Evolutionary conservation across 495 filamentous ascomycete genomes (phyloP), one percentile per base, ranked within the genome.

Genomic region (Amphirosellinia nigrospora): DNA sequence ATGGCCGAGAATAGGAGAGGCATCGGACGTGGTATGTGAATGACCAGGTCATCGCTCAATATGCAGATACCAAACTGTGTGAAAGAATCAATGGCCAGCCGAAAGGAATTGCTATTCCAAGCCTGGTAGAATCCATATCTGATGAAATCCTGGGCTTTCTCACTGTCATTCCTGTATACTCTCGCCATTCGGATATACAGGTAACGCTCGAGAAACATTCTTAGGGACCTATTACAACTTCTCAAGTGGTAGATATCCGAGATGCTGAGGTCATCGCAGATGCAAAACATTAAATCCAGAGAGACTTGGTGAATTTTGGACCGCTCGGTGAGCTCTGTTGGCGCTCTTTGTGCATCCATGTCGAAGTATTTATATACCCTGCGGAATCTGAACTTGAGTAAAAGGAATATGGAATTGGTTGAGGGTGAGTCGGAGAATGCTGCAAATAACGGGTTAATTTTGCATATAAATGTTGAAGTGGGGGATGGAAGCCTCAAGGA

Each of bases 11-110:
- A 58, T 6, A 58, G 53, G 30, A 19, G 52, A 26, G 28, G 28
- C n/a, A n/a, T n/a, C 15, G 5, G 2, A 2, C 1, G 7, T 0
- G 13, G 1, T 3, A 2, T 2, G 3, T 8, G 3, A n/a, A n/a
- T 5, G 21, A 19, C 15, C 23, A 19, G 15, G 28, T 6, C 30
- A 16, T 58, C 5, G 53, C 53, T 5, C n/a, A n/a, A n/a, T n/a
- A n/a, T n/a, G n/a, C n/a, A n/a, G n/a, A n/a, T n/a, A n/a, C n/a
- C n/a, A n/a, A n/a, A n/a, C n/a, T n/a, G n/a, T n/a, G n/a, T n/a
- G n/a, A n/a, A n/a, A n/a, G n/a, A n/a, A n/a, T 34, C 15, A 7
- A 58, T 36, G 0, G 32, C 16, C 30, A 34, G 53, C 30, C n/a
- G 23, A 2, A 58, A 36, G 21, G 55, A 58, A 34, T 21, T 6